Percentiles rank a stretch among this genome's conserved stretches.
phyloP scores from a whole-genome alignment of 2,329 filamentous ascomycete species.

The Scedosporium boydii region DNA sequence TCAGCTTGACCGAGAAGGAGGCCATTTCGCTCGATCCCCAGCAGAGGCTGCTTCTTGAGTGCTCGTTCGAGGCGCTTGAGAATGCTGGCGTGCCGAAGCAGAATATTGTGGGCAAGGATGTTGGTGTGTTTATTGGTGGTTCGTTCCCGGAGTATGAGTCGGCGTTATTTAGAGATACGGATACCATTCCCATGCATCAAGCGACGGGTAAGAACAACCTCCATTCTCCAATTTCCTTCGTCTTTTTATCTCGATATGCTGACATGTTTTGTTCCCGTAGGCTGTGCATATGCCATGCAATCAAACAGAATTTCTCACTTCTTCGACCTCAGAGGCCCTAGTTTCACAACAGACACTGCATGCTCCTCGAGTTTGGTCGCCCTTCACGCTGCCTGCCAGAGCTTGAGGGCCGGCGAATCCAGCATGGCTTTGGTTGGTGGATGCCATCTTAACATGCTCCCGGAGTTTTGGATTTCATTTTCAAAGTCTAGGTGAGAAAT shows the following conservation, averaged over 20 bases:
- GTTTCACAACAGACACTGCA: conserved; percentile 41
- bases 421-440: conserved; percentile 36
- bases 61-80: conserved; percentile 44
- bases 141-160: conserved; percentile 38
- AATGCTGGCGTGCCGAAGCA: conserved; percentile 40
- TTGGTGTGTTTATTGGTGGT: conserved; percentile 40
- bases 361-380: conserved; percentile 42
- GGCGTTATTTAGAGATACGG: conserved; percentile 31
- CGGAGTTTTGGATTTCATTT: conserved; percentile 36
- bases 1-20: conserved; percentile 40
- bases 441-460: conserved; percentile 36
- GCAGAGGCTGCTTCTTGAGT: conserved; percentile 42
- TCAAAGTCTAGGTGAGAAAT: conserved; percentile 30
- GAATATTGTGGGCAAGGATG: conserved; percentile 33
- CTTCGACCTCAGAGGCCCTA: conserved; percentile 44
- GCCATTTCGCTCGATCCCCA: conserved; percentile 40
- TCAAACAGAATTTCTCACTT: conserved; percentile 46
- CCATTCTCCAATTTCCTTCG: not conserved
- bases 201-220: conserved; percentile 30
- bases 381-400: conserved; percentile 40
- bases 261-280: conserved; percentile 13
- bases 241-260: not conserved
- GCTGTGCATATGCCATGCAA: conserved; percentile 39
- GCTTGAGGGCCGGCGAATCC: conserved; percentile 35
- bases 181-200: conserved; percentile 41